Conservation (phyloP, 2,329 filamentous ascomycete species). For the Curvularia lunata region DNA sequence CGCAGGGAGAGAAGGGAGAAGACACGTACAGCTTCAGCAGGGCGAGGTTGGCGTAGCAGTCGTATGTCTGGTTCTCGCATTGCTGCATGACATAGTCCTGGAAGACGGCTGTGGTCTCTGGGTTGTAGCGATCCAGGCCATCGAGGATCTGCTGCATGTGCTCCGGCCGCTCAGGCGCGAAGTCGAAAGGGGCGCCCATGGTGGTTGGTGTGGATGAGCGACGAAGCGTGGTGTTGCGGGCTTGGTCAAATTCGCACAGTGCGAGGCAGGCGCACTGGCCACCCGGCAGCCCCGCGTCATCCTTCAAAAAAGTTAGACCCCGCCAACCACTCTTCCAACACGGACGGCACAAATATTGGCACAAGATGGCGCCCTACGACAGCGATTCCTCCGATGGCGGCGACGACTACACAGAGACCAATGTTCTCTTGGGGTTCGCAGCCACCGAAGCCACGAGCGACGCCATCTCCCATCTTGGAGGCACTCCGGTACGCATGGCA, state of each 20-base stretch:
- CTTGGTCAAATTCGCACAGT: constrained; percentile 29
- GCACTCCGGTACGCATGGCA: constrained; percentile 74
- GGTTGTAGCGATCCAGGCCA: constrained; percentile 97
- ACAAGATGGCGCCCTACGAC: constrained; percentile 76
- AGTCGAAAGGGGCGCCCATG: constrained; percentile 72
- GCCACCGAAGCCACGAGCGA: constrained; percentile 81
- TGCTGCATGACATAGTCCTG: constrained; percentile 94
- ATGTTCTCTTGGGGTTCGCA: constrained; percentile 88
- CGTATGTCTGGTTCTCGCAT: constrained; percentile 92
- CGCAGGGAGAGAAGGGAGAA: constrained; percentile 13
- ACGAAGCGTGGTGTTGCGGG: constrained; percentile 25
- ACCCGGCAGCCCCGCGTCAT: constrained; percentile 16
- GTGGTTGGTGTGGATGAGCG: constrained; percentile 40
- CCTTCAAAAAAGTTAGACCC: constrained; percentile 18
- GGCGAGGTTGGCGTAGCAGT: constrained; percentile 96
- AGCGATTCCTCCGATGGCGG: constrained; percentile 79
- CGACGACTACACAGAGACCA: constrained; percentile 76
- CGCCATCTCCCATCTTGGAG: constrained; percentile 85
- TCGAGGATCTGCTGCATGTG: constrained; percentile 94
- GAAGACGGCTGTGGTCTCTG: constrained; percentile 90
- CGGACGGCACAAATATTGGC: not conserved
- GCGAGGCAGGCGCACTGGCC: constrained; percentile 20
- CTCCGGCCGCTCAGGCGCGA: constrained; percentile 88
- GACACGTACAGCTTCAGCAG: constrained; percentile 88
- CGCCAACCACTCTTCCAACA: constrained; percentile 4